Evolutionary conservation across 2,329 filamentous ascomycete genomes (phyloP), one percentile per base, ranked within the genome.

Genomic region (Sporothrix protearum): DNA sequence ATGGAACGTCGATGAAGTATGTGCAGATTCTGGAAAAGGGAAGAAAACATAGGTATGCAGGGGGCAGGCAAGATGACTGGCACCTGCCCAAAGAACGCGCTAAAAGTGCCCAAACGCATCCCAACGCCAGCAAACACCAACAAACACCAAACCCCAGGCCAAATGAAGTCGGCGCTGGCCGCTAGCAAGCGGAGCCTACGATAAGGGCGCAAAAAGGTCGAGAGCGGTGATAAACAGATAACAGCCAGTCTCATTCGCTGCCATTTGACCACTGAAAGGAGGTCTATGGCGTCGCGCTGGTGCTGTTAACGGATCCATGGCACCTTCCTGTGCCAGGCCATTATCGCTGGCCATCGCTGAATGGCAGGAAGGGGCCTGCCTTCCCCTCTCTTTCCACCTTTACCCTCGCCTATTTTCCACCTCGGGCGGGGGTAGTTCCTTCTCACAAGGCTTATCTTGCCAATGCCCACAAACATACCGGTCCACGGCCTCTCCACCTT

Each of bases 401-500:
- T 28, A 22, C 49, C 55, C 19, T 61, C 55, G 55, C 55, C 55
- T 61, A n/a, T 61, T 61, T 61, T 61, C 55, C 30, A 61, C 55
- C 8, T 16, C 55, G 22, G 55, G 55, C 33, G 55, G 33, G 30
- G 55, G 16, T 61, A 33, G 55, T 8, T 36, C 30, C 55, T 61
- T 61, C 33, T 22, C 55, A 61, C 22, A 61, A 61, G 55, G 55
- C 28, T 28, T 39, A 61, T 61, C 55, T 61, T 7, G 55, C 19
- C n/a, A 7, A 22, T 8, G 47, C 12, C 55, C n/a, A n/a, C n/a
- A n/a, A n/a, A n/a, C n/a, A n/a, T n/a, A n/a, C n/a, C n/a, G n/a
- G n/a, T n/a, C n/a, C n/a, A n/a, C n/a, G n/a, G n/a, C 51, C 9
- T 61, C 55, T 61, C 55, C 55, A 61, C 55, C 51, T 55, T 61